Evolutionary conservation across 257 asterid species (phyloP).

Genomic region (Lithospermum erythrorhizon): DNA sequence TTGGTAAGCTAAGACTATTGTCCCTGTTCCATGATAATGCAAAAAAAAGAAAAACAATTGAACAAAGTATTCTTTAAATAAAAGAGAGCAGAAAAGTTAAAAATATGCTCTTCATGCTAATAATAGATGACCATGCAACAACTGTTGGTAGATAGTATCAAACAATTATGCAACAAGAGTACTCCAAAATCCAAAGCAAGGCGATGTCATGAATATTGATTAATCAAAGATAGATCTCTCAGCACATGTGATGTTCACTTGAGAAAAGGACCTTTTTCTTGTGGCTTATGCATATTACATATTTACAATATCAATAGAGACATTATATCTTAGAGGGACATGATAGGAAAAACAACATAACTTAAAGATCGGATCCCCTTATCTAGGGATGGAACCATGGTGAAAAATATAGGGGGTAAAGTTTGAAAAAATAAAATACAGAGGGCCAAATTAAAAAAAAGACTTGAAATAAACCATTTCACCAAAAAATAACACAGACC

Average conservation of each 20-base stretch:
- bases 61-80: neutral
- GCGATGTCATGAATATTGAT: neutral
- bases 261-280: neutral
- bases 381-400: neutral
- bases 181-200: neutral
- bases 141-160: neutral
- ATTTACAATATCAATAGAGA: neutral
- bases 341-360: neutral
- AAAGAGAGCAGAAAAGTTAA: neutral
- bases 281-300: neutral
- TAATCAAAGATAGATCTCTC: neutral
- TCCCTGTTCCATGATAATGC: constrained; percentile 3
- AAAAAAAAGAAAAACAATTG: neutral
- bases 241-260: neutral
- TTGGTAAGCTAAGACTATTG: constrained; percentile 8
- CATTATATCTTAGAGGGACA: neutral
- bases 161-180: neutral
- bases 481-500: too few species aligned
- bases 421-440: too few species aligned
- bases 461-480: too few species aligned
- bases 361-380: neutral
- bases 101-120: neutral
- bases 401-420: too few species aligned
- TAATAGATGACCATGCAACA: neutral
- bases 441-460: too few species aligned